These are phyloP conservation scores for Hemileccinum impolitum DNA, from an alignment of 768 basidiomycete genomes.

Conservation along the genomic window DNA sequence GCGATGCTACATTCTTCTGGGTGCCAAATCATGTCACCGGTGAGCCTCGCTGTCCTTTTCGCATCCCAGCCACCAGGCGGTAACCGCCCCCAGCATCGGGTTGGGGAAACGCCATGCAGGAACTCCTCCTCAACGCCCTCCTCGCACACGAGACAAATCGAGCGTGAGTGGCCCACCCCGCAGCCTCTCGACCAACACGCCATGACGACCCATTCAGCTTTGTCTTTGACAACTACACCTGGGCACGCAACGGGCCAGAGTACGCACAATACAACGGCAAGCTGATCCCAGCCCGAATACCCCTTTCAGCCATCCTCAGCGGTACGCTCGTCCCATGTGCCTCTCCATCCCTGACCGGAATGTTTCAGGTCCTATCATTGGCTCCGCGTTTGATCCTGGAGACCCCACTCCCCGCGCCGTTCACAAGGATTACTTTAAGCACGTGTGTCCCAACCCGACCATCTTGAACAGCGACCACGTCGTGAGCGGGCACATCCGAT, in stretches of 20 bases:
- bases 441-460: slow-evolving; percentile 44
- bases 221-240: slow-evolving; percentile 60
- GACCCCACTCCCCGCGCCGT: slow-evolving; percentile 44
- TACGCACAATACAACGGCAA: slow-evolving; percentile 49
- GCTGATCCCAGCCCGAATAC: slow-evolving; percentile 50
- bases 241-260: slow-evolving; percentile 41
- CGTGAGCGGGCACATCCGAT: slow-evolving; percentile 20
- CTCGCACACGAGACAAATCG: slow-evolving; percentile 46
- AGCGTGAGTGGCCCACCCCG: slow-evolving; percentile 45
- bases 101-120: slow-evolving; percentile 63
- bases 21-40: slow-evolving; percentile 46
- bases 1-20: slow-evolving; percentile 44
- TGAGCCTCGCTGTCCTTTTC: slow-evolving; percentile 21
- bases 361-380: slow-evolving; percentile 41
- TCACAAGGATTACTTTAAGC: slow-evolving; percentile 41
- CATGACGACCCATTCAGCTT: slow-evolving; percentile 30
- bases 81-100: slow-evolving; percentile 40
- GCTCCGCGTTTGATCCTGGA: slow-evolving; percentile 35
- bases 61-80: no score
- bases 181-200: no score
- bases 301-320: slow-evolving; percentile 49
- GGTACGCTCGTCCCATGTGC: slow-evolving; percentile 32
- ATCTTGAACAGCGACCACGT: slow-evolving; percentile 27
- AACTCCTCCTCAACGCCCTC: slow-evolving; percentile 49
- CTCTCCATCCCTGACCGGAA: neutral